phyloP scores from a whole-genome alignment of 2,329 filamentous ascomycete genomes.

The Cercospora berteroae region DNA sequence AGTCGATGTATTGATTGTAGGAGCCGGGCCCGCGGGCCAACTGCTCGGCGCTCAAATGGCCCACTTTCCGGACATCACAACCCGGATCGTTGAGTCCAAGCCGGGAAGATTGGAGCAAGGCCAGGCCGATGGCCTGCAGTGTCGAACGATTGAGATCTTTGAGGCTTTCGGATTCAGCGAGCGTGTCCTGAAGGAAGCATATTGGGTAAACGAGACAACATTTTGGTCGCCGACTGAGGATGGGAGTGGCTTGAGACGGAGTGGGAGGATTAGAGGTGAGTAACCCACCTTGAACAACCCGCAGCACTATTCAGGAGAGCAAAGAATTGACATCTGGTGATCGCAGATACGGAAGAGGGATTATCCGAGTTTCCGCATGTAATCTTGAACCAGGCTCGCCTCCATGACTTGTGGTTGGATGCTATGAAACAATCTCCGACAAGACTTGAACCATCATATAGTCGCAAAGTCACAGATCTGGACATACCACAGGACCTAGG shows the following conservation, averaged over 20 bases:
- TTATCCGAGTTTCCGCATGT: constrained; percentile 64
- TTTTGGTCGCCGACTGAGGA: constrained; percentile 61
- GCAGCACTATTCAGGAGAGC: background rate
- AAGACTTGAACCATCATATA: constrained; percentile 35
- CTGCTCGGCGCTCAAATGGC: constrained; percentile 54
- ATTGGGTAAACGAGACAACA: constrained; percentile 63
- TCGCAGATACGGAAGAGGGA: constrained; percentile 57
- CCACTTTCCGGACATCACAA: constrained; percentile 48
- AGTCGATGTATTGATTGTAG: constrained; percentile 51
- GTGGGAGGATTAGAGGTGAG: constrained; percentile 53
- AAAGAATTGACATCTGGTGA: background rate
- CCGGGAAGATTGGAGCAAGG: constrained; percentile 35
- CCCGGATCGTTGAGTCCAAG: constrained; percentile 46
- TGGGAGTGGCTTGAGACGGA: constrained; percentile 55
- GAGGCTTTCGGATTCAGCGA: constrained; percentile 69
- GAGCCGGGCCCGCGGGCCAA: constrained; percentile 50
- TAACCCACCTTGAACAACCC: background rate
- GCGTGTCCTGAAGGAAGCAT: constrained; percentile 63
- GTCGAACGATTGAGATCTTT: constrained; percentile 69
- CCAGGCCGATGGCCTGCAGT: constrained; percentile 59
- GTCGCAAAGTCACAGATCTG: constrained; percentile 27
- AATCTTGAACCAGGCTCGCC: constrained; percentile 68
- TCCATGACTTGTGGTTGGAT: constrained; percentile 53
- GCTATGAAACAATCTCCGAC: constrained; percentile 36
- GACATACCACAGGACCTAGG: constrained; percentile 40